phyloP scores from a whole-genome alignment of 345 rosid species.

The Reutealis trisperma region DNA sequence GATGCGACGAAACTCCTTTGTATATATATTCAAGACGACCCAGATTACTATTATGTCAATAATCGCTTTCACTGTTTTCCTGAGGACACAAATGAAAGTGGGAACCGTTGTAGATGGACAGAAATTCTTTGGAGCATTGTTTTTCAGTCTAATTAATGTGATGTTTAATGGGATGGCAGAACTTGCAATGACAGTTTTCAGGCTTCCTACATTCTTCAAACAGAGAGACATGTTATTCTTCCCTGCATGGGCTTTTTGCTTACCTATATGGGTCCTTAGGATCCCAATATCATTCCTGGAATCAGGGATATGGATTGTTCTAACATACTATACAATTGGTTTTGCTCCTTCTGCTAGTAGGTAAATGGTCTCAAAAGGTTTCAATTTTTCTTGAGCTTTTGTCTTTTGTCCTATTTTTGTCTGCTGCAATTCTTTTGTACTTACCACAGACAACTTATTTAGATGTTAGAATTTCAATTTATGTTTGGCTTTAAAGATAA shows the following conservation, averaged over 20 bases:
- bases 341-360: slow-evolving; percentile 50
- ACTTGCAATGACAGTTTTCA: slow-evolving; percentile 49
- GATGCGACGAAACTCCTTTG: slow-evolving; percentile 39
- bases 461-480: neutral
- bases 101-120: slow-evolving; percentile 43
- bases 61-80: slow-evolving; percentile 42
- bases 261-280: slow-evolving; percentile 50
- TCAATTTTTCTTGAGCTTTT: neutral
- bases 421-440: neutral
- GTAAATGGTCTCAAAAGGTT: slow-evolving; percentile 21
- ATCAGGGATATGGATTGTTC: slow-evolving; percentile 46
- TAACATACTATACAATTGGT: slow-evolving; percentile 51
- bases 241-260: slow-evolving; percentile 51
- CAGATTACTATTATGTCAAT: slow-evolving; percentile 47
- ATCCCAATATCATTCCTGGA: slow-evolving; percentile 47
- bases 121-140: slow-evolving; percentile 46
- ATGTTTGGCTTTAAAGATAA: neutral
- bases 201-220: slow-evolving; percentile 48
- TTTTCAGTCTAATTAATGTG: slow-evolving; percentile 49
- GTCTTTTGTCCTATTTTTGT: neutral
- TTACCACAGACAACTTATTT: neutral
- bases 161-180: slow-evolving; percentile 58
- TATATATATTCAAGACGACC: slow-evolving; percentile 45
- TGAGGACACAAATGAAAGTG: slow-evolving; percentile 42
- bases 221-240: slow-evolving; percentile 49